Base-by-base conservation (phyloP, 345 rosid species). In the Sisymbrium altissimum region DNA sequence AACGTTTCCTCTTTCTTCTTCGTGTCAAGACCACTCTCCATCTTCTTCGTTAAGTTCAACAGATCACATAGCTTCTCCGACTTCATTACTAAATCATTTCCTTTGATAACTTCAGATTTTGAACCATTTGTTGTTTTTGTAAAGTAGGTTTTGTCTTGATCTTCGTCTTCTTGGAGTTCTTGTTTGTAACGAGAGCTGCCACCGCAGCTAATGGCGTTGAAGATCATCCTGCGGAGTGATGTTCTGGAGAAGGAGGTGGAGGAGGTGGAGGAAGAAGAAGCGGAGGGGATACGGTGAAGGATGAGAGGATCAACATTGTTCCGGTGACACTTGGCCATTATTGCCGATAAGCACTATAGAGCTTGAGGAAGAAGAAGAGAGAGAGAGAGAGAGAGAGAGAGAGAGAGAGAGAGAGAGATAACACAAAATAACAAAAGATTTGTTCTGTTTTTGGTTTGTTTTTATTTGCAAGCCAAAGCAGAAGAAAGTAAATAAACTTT, bases 1-100 rank as follows among this genome's bases (percentile, higher is more conserved):
- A 89, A 41, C 9, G 71, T 83, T 64, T 94, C 96, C 59, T 84
- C 89, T 52, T 87, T 89, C 83, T 80, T 84, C 79, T 64, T 78
- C 61, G 91, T 85, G 84, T 90, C 89, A 0, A 17, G 63, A 9
- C 76, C 89, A 50, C 69, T 75, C 81, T 93, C 90, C 12, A 35
- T 75, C 79, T 86, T 88, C n/a, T 86, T 88, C n/a, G 89, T 84
- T 61, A 86, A 70, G 79, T 80, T 89, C 65, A 91, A 63, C 38
- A 94, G 95, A 84, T 94, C 97, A 36, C 80, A 55, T 3, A 94
- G 85, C 81, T 81, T 94, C 84, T 91, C 97, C 29, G 97, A 83
- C 73, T 58, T 72, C 13, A 0, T 49, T 7, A 41, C 64, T 9
- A 27, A 23, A 36, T 62, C 57, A 2, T 43, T 73, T 7, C 35